Evolutionary conservation across 768 basidiomycete species (phyloP).

Genomic region (Candolleomyces aberdarensis): DNA sequence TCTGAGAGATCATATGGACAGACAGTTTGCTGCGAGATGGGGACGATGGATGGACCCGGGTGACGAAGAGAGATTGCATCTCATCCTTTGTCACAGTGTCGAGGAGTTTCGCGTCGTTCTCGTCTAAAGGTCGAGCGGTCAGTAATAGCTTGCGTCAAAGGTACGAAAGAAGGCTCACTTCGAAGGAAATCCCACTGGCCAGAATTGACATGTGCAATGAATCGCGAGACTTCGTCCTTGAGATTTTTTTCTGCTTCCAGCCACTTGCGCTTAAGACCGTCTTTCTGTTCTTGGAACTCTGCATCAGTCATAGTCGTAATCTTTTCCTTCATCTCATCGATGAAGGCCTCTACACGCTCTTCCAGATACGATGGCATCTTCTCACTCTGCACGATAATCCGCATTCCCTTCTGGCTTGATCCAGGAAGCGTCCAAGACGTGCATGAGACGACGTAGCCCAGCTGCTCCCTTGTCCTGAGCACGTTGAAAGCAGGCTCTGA

Average conservation of each 20-base stretch:
- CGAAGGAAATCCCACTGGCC: conserved; percentile 87
- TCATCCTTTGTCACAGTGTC: conserved; percentile 70
- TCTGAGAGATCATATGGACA: conserved; percentile 75
- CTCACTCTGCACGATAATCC: conserved; percentile 89
- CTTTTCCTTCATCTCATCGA: conserved; percentile 65
- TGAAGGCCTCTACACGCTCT: conserved; percentile 83
- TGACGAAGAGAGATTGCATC: conserved; percentile 65
- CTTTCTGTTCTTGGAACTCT: conserved; percentile 78
- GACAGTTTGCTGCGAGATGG: conserved; percentile 77
- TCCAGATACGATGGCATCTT: conserved; percentile 78
- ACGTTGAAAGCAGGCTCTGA: conserved; percentile 90
- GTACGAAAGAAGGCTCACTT: conserved; percentile 46
- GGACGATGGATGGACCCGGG: conserved; percentile 68
- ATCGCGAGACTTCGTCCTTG: conserved; percentile 69
- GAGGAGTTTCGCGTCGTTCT: conserved; percentile 68
- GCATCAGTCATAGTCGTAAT: conserved; percentile 67
- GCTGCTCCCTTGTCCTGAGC: conserved; percentile 90
- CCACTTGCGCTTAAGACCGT: conserved; percentile 75
- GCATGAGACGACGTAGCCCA: conserved; percentile 87
- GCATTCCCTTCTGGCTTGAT: conserved; percentile 69
- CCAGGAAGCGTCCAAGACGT: conserved; percentile 55
- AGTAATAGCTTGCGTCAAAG: conserved; percentile 4
- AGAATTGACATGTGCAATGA: conserved; percentile 67
- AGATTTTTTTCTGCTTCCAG: conserved; percentile 88
- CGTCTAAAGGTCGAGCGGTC: conserved; percentile 42